Evolutionary conservation across 2,329 filamentous ascomycete genomes (phyloP), one percentile per base, ranked within the genome.

Genomic region (Cladosporium cucumerinum): DNA sequence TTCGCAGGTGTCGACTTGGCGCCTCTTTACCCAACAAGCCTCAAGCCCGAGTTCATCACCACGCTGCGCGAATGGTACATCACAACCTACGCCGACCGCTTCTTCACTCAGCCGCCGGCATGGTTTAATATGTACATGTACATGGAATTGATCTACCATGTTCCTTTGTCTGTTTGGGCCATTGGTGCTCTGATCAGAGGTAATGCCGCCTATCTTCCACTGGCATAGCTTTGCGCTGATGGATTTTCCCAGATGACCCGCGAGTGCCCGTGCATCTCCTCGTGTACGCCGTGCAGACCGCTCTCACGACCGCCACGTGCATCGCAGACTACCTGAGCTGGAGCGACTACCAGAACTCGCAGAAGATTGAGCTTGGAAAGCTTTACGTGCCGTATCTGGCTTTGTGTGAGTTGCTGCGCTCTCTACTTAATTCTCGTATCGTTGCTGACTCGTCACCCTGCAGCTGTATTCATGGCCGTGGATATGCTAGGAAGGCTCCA

Each of bases 231-330:
- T 5, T 34, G n/a, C 49, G 7, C 16, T 16, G 39, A 49, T 36
- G 36, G 16, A 1, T 49, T 7, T 23, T 36, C 10, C 57, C 64
- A 85, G 84, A 86, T 71, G 81, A 87, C 63, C 82, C 86, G 0
- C 80, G 84, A 57, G 69, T 87, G 5, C 86, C 87, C 0, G 75
- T 89, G 0, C 83, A 87, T 59, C 78, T 90, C 0, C 81, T 90
- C 1, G 76, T 86, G 2, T 89, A 85, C 69, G 83, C 84, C 0
- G 74, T 86, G 11, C 82, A 89, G 71, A 85, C 86, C 0, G 84
- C 82, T 39, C 67, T 89, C 63, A 89, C 87, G 1, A 89, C 88
- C 0, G 71, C 85, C 49, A 85, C 85, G 0, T 90, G 87, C 70
- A 80, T 90, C 54, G 80, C 82, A 1, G 87, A 90, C 64, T 85